Evolutionary conservation across 306 rosid genomes (phyloP).

Genomic region (Adenanthera pavonina): DNA sequence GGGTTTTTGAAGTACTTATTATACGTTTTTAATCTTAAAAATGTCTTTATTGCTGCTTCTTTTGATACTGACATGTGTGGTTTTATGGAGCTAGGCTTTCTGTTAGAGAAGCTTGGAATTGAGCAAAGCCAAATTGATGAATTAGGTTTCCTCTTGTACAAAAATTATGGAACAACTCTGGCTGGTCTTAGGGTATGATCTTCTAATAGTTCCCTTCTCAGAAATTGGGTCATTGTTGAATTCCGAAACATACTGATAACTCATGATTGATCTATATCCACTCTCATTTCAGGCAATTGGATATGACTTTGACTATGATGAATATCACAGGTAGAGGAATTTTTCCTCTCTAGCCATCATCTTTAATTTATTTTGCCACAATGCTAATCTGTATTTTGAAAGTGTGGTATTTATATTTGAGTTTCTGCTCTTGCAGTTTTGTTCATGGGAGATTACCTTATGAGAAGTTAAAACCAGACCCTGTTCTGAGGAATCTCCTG

Average conservation of each 20-base stretch:
- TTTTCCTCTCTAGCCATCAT: no score
- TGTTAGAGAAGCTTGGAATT: conserved; percentile 89
- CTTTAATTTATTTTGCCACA: conserved; percentile 10
- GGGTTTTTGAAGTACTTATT: background rate
- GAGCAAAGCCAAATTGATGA: conserved; percentile 70
- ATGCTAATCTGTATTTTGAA: conserved; percentile 23
- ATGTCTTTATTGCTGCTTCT: conserved; percentile 14
- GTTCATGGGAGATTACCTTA: conserved; percentile 98
- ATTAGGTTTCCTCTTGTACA: conserved; percentile 79
- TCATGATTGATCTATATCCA: conserved; percentile 10
- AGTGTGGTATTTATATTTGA: conserved; percentile 21
- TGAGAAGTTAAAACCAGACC: conserved; percentile 86
- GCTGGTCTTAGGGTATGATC: conserved; percentile 94
- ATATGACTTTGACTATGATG: conserved; percentile 95
- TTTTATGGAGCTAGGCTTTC: conserved; percentile 60
- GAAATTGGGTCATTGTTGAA: conserved; percentile 9
- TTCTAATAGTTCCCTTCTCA: background rate
- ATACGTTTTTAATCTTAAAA: conserved; percentile 1
- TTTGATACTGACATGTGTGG: conserved; percentile 20
- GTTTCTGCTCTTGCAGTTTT: conserved; percentile 50
- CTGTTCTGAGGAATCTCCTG: conserved; percentile 72
- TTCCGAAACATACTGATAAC: background rate
- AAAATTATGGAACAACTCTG: conserved; percentile 96
- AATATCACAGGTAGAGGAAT: conserved; percentile 74
- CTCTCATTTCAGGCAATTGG: conserved; percentile 81